Percentiles rank a stretch among this genome's conserved stretches.
These are phyloP conservation scores for Cadophora malorum DNA, from an alignment of 2,329 filamentous ascomycete species.

Conservation along the genomic window DNA sequence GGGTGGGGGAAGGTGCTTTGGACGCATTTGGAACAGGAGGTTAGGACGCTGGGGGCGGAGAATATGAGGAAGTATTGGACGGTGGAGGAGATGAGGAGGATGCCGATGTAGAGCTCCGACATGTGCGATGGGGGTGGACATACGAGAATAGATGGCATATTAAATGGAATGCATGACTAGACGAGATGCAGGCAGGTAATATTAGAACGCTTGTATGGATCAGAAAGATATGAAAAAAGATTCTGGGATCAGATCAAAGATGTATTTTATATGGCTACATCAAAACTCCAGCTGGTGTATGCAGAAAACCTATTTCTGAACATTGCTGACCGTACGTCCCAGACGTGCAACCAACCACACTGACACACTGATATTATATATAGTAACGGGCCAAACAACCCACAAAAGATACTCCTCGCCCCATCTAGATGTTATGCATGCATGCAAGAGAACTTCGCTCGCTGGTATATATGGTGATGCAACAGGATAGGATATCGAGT, in stretches of 20 bases:
- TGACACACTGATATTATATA: conserved; percentile 30
- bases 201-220: background rate
- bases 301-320: conserved; percentile 4
- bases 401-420: conserved; percentile 29
- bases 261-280: conserved; percentile 24
- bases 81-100: conserved; percentile 71
- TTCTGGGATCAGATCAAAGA: background rate
- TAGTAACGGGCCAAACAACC: conserved; percentile 13
- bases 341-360: conserved; percentile 22
- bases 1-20: conserved; percentile 79
- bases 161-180: background rate
- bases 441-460: conserved; percentile 34
- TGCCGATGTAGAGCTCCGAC: conserved; percentile 64
- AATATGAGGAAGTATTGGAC: conserved; percentile 90
- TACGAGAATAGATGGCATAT: conserved; percentile 6
- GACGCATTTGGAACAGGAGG: conserved; percentile 85
- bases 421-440: conserved; percentile 36
- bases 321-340: conserved; percentile 9
- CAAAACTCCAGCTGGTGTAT: conserved; percentile 8
- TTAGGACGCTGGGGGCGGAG: conserved; percentile 77
- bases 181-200: background rate
- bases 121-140: too few species aligned
- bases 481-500: conserved; percentile 23
- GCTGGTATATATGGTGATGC: conserved; percentile 40
- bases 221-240: background rate